Evolutionary conservation across 2,329 filamentous ascomycete species (phyloP).

Genomic region (Cadophora sp.): DNA sequence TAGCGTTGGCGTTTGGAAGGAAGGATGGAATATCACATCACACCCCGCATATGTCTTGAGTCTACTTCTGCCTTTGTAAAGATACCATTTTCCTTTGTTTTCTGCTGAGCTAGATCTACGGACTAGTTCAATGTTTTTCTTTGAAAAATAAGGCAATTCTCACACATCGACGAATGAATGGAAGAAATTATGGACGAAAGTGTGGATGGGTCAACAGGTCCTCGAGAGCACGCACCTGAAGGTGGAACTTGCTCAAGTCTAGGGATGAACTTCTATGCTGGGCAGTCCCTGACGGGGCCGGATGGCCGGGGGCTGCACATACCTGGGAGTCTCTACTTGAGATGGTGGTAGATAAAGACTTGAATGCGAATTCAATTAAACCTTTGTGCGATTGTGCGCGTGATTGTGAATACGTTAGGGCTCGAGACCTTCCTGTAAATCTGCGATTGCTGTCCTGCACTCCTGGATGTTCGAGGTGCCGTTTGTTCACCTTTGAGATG

Average conservation of each 20-base stretch:
- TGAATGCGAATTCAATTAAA: neutral
- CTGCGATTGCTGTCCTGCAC: too few relatives aligned
- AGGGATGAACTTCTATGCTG: neutral
- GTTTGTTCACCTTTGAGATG: too few relatives aligned
- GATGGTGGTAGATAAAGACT: neutral
- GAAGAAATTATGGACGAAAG: too few relatives aligned
- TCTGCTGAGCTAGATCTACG: neutral
- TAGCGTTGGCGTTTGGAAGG: neutral
- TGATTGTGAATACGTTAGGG: neutral
- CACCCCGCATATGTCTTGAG: neutral
- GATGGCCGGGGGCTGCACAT: neutral
- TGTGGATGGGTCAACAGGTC: neutral
- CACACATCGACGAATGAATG: too few relatives aligned
- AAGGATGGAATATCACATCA: neutral
- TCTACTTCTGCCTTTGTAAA: constrained; percentile 4
- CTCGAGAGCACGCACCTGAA: too few relatives aligned
- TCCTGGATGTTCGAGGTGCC: too few relatives aligned
- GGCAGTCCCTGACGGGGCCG: neutral
- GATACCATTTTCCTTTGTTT: neutral
- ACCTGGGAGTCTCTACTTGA: neutral
- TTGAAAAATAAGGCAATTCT: constrained; percentile 1
- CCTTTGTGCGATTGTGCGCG: neutral
- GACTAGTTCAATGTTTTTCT: neutral
- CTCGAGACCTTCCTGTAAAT: too few relatives aligned
- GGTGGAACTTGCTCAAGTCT: neutral